Percentiles rank a stretch among this genome's conserved stretches.
phyloP scores from a whole-genome alignment of 2,329 filamentous ascomycete genomes.

The Plectosphaerella cucumerina region DNA sequence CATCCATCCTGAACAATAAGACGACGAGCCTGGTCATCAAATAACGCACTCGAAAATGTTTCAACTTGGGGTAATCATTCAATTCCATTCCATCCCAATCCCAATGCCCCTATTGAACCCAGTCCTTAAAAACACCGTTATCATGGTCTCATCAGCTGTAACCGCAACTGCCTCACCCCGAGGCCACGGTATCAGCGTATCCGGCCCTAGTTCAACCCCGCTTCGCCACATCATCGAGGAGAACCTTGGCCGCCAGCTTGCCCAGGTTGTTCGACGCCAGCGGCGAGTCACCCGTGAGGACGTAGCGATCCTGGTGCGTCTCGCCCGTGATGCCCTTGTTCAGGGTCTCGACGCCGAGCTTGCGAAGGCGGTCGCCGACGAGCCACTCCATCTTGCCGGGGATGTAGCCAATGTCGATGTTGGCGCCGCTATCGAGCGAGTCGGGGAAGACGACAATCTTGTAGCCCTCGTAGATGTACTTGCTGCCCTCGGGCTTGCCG shows the following conservation, averaged over 20 bases:
- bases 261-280: constrained; percentile 14
- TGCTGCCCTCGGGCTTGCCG: constrained; percentile 11
- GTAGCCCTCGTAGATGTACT: constrained; percentile 15
- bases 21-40: too few relatives aligned
- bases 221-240: constrained; percentile 11
- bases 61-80: too few relatives aligned
- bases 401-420: constrained; percentile 15
- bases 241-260: constrained; percentile 11
- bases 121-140: too few relatives aligned
- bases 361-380: constrained; percentile 10
- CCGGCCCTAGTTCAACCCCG: not conserved
- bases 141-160: too few relatives aligned
- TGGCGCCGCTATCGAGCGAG: constrained; percentile 11
- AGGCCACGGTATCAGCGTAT: not conserved
- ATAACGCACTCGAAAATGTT: too few relatives aligned
- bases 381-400: constrained; percentile 16
- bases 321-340: constrained; percentile 12
- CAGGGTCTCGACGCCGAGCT: constrained; percentile 10
- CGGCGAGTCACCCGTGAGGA: constrained; percentile 14
- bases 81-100: too few relatives aligned
- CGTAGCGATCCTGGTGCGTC: constrained; percentile 9
- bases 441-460: constrained; percentile 15
- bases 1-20: too few relatives aligned
- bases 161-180: too few relatives aligned
- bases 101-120: too few relatives aligned